These are phyloP conservation scores for Sporothrix protearum DNA, from an alignment of 2,329 filamentous ascomycete genomes.

Conservation along the genomic window DNA sequence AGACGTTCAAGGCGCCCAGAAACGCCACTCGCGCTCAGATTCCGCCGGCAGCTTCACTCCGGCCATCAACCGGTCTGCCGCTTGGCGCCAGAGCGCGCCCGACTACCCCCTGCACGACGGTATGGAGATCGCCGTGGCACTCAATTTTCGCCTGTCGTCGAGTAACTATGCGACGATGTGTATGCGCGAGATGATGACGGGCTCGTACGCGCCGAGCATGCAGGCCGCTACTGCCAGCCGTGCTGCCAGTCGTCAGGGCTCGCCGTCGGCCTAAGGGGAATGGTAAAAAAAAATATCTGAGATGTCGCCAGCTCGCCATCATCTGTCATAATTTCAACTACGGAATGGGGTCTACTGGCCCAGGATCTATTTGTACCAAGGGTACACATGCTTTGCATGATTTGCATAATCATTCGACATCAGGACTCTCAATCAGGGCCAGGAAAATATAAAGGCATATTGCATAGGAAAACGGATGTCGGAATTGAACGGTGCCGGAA, in stretches of 20 bases:
- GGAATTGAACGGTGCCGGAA: neutral
- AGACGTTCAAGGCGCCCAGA: neutral
- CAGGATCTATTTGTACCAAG: neutral
- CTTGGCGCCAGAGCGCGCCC: slow-evolving; percentile 24
- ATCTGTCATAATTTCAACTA: neutral
- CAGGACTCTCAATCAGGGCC: neutral
- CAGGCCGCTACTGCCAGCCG: neutral
- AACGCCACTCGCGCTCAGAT: neutral
- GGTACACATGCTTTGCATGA: neutral
- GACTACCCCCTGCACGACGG: slow-evolving; percentile 27
- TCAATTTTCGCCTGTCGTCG: slow-evolving; percentile 38
- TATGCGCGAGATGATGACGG: slow-evolving; percentile 37
- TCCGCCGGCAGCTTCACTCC: neutral
- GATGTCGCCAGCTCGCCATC: neutral
- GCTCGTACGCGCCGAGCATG: neutral
- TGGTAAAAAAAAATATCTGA: neutral
- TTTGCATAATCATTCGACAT: neutral
- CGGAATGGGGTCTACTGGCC: neutral
- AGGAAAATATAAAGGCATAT: neutral
- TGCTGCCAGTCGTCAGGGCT: neutral
- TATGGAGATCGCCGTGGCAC: slow-evolving; percentile 37
- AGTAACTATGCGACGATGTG: slow-evolving; percentile 42
- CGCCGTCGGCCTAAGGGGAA: neutral
- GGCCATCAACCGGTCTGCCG: slow-evolving; percentile 27
- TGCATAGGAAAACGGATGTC: neutral